phyloP scores from a whole-genome alignment of 805 yeast genomes.

The Candida tallmaniae region DNA sequence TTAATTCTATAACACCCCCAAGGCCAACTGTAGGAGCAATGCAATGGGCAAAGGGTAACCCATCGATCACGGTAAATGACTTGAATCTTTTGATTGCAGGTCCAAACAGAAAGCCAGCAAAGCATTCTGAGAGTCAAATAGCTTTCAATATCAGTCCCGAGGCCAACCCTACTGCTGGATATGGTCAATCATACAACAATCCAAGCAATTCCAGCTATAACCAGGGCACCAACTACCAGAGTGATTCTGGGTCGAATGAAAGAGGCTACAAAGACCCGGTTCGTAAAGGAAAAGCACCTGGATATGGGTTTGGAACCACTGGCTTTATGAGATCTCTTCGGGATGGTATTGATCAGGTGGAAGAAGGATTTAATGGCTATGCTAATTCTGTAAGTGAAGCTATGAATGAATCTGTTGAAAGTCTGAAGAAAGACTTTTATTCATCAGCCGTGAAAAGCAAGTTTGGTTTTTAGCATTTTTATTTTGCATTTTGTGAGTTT shows the following conservation, averaged over 20 bases:
- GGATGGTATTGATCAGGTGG: constrained; percentile 48
- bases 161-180: constrained; percentile 32
- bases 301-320: constrained; percentile 40
- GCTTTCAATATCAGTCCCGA: constrained; percentile 45
- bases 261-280: constrained; percentile 45
- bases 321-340: constrained; percentile 44
- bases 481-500: background rate
- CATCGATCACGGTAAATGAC: constrained; percentile 58
- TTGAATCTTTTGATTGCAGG: constrained; percentile 70
- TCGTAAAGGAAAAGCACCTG: constrained; percentile 23
- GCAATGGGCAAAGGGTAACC: constrained; percentile 80
- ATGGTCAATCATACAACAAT: constrained; percentile 19
- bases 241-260: constrained; percentile 13
- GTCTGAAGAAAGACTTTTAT: constrained; percentile 47
- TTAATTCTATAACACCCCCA: constrained; percentile 61
- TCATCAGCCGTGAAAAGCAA: constrained; percentile 49
- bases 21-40: constrained; percentile 77
- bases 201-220: background rate
- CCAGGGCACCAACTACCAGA: constrained; percentile 1
- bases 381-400: constrained; percentile 52
- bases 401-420: constrained; percentile 48
- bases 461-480: constrained; percentile 41
- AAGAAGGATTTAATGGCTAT: constrained; percentile 52
- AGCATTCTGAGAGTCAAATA: constrained; percentile 54
- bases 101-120: constrained; percentile 58